Percentiles rank a stretch among this genome's conserved stretches.
These are phyloP conservation scores for Cladosporium cucumerinum DNA, from an alignment of 2,329 filamentous ascomycete species.

Conservation along the genomic window DNA sequence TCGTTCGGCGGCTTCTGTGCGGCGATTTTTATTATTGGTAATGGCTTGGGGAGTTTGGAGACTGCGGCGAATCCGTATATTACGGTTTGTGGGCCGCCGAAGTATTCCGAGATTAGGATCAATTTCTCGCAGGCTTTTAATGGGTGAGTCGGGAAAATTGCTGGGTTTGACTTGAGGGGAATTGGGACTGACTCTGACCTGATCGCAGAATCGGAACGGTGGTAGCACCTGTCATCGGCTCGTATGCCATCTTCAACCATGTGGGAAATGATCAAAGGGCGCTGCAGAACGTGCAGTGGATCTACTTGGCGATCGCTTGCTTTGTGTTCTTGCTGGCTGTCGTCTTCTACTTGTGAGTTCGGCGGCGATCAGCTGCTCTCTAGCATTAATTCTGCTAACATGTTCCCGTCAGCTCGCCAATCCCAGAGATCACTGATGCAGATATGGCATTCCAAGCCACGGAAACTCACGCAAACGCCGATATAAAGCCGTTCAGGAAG, in stretches of 20 bases:
- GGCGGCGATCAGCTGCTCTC: not conserved
- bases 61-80: conserved; percentile 57
- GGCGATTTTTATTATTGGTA: conserved; percentile 48
- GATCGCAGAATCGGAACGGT: conserved; percentile 50
- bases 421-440: conserved; percentile 58
- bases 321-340: conserved; percentile 57
- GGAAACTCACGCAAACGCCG: conserved; percentile 28
- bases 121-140: conserved; percentile 59
- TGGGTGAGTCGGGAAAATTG: conserved; percentile 25
- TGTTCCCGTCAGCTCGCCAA: conserved; percentile 35
- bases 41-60: conserved; percentile 53
- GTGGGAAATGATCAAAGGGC: conserved; percentile 48
- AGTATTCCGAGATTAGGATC: conserved; percentile 57
- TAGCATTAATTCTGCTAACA: not conserved
- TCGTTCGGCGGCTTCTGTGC: conserved; percentile 60
- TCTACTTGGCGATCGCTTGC: conserved; percentile 60
- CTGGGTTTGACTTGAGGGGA: too few relatives aligned
- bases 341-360: conserved; percentile 53
- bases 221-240: conserved; percentile 57
- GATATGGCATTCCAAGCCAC: conserved; percentile 57
- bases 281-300: conserved; percentile 61
- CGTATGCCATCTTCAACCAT: conserved; percentile 60
- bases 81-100: conserved; percentile 56
- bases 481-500: conserved; percentile 52
- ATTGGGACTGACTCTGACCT: not conserved